Evolutionary conservation across 1,139 yeast genomes (phyloP).

Genomic region (Scheffersomyces titani): DNA sequence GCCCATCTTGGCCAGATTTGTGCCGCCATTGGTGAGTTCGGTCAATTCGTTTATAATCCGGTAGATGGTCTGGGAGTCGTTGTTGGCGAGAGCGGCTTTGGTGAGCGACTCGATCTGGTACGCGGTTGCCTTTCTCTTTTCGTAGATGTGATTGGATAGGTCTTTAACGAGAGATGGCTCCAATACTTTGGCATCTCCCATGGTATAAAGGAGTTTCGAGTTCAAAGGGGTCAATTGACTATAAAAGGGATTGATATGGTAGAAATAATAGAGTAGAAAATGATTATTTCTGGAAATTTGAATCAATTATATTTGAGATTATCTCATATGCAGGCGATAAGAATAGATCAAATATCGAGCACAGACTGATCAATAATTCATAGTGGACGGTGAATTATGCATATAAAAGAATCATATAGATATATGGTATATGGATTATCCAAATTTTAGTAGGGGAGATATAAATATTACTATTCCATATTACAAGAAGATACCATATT

Average conservation of each 20-base stretch:
- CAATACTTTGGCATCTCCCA: conserved; percentile 37
- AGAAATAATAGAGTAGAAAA: background rate
- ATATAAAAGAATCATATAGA: too few relatives aligned
- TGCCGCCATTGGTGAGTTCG: conserved; percentile 42
- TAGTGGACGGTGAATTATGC: too few relatives aligned
- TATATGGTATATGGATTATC: too few relatives aligned
- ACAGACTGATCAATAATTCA: too few relatives aligned
- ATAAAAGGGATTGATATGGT: background rate
- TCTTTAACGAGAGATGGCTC: conserved; percentile 83
- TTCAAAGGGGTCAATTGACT: background rate
- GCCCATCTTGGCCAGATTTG: conserved; percentile 51
- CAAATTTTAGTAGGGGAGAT: background rate
- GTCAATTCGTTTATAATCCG: conserved; percentile 59
- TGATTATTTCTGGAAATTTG: too few relatives aligned
- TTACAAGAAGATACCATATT: background rate
- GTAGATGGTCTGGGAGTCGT: conserved; percentile 64
- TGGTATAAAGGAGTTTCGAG: conserved; percentile 5
- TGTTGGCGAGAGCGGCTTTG: conserved; percentile 76
- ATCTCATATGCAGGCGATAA: background rate
- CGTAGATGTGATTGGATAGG: conserved; percentile 85
- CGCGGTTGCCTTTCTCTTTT: conserved; percentile 93
- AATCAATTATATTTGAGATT: background rate
- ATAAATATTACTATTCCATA: too few relatives aligned
- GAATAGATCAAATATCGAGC: background rate
- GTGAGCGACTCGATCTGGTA: conserved; percentile 82